phyloP scores from a whole-genome alignment of 2,329 filamentous ascomycete genomes.

The Penicillium decumbens region DNA sequence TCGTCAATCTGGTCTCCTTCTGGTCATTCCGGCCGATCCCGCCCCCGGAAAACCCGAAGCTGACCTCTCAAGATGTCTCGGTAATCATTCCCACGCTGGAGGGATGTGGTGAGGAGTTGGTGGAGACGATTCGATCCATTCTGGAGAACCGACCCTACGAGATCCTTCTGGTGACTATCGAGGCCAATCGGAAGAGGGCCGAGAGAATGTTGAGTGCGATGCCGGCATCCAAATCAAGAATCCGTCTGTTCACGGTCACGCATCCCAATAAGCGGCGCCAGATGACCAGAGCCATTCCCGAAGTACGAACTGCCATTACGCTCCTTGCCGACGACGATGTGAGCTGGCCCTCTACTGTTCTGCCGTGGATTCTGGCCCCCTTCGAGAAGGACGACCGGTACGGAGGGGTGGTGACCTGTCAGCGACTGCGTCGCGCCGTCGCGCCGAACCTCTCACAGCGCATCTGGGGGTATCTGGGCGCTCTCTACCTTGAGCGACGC shows the following conservation, averaged over 20 bases:
- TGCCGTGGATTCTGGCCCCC: conserved; percentile 87
- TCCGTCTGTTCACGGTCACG: conserved; percentile 69
- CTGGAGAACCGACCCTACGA: conserved; percentile 56
- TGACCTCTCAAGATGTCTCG: conserved; percentile 79
- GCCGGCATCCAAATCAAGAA: conserved; percentile 58
- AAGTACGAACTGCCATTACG: conserved; percentile 77
- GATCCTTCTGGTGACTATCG: conserved; percentile 81
- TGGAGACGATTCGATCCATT: conserved; percentile 64
- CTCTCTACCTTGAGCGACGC: conserved; percentile 84
- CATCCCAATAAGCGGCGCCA: conserved; percentile 95
- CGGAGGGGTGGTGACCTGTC: conserved; percentile 88
- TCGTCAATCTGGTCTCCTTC: conserved; percentile 80
- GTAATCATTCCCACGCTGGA: conserved; percentile 92
- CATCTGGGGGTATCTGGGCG: conserved; percentile 83
- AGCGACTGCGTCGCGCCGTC: conserved; percentile 70
- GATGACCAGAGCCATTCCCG: conserved; percentile 83
- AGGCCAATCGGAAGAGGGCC: conserved; percentile 67
- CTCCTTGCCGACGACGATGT: conserved; percentile 96
- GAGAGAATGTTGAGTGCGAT: conserved; percentile 55
- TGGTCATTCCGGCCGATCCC: conserved; percentile 83
- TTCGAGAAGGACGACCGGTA: conserved; percentile 74
- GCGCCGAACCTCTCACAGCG: conserved; percentile 56
- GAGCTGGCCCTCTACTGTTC: conserved; percentile 78
- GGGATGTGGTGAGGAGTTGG: conserved; percentile 76
- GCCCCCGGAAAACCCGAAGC: conserved; percentile 72